Evolutionary conservation across 805 yeast species (phyloP), one percentile per base, ranked within the genome.

Genomic region (Ogataea pilisensis): DNA sequence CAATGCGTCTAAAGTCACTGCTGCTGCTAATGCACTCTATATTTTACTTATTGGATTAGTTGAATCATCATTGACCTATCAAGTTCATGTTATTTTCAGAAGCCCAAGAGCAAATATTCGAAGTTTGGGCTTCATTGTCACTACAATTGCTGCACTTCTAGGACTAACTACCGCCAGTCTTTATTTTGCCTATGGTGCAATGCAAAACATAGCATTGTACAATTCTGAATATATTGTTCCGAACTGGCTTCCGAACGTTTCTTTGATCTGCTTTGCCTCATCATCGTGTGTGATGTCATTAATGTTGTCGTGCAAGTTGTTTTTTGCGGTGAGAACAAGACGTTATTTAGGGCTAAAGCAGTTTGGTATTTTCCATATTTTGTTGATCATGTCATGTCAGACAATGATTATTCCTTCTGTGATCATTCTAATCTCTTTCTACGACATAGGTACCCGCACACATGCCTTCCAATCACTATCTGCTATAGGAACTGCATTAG

Each of bases 301-400:
- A 1, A 63, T 86, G 25, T 68, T 91, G 28, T 59, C 80, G 5
- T 52, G 66, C n/a, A 93, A 91, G 59, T 69, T 93, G 37, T 57
- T 70, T 20, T 40, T 75, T 34, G 95, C 96, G 0, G 74, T 87
- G 20, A 71, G 79, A 42, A 73, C 87, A 5, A 75, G 99, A 60
- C 71, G 88, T 39, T 75, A 66, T 46, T 60, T 90, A 37, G 99
- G 99, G 0, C 66, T 88, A 44, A 78, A 73, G 55, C 95, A 87
- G 57, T 87, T 90, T 55, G 90, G 83, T 46, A 79, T 85, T 20
- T 77, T 85, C 58, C 96, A 88, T 58, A 78, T 89, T 27, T 63
- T 93, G 34, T 64, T 87, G 43, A 82, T 90, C 40, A 86, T 86
- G 91, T 68, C 87, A 0, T 64, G 78, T 12, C 98, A 93, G 61